Base-by-base conservation (phyloP, 179 eudicot species). In the Silene noctiflora region DNA sequence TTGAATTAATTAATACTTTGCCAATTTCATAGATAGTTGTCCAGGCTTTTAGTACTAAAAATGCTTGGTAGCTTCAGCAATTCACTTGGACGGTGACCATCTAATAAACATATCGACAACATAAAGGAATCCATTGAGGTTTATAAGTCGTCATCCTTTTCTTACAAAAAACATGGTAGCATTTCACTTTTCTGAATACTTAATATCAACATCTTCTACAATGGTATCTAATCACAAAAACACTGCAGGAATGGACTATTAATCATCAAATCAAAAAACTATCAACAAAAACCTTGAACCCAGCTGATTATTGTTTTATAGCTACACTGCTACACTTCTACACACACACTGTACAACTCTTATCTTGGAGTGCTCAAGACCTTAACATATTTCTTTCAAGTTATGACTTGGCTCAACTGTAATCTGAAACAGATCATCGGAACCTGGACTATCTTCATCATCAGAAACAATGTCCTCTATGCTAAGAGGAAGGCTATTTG, bases 391-490 rank as follows among this genome's bases (percentile, higher is more conserved):
- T 58, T 75, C 73, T 66, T 72, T 78, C 24, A 78, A 71, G 17
- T 59, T 21, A 76, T 78, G 79, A 59, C 59, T 58, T 63, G 75
- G 58, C 70, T 75, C 79, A 46, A 82, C 67, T 75, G 67, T 67
- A 67, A 72, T 81, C 79, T 87, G 89, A 72, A 84, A 25, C 70
- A 69, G 29, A 58, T 80, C 79, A 9, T 78, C 85, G 1, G 84
- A 61, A 1, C 29, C 10, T 7, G n/a, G 9, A 42, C 64, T 74
- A n/a, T 82, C 86, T 12, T 88, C 97, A 21, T 69, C 84, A 46
- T 90, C 98, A 6, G 90, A 87, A 73, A 89, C 80, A 46, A 92
- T 87, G 42, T 90, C 96, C 61, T 87, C 85, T 9, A 89, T 75
- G 60, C 88, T 87, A 67, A 85, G 76, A 0, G 94, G 91, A 76